Evolutionary conservation across 2,329 filamentous ascomycete genomes (phyloP).

Genomic region (Neurospora crassa): DNA sequence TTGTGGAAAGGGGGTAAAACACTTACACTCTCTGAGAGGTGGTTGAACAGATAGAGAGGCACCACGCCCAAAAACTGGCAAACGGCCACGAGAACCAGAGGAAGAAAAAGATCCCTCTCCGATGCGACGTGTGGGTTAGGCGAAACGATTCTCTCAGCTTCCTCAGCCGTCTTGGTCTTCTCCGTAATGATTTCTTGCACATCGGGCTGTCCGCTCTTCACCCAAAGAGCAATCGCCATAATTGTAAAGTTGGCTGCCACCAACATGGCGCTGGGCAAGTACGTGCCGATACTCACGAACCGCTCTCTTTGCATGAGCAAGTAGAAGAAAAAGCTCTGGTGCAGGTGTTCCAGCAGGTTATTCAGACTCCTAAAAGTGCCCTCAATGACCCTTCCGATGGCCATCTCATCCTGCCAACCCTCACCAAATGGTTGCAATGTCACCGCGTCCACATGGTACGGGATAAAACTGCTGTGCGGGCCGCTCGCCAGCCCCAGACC

Average conservation of each 20-base stretch:
- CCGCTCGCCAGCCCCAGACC: conserved; percentile 82
- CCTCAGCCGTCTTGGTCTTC: conserved; percentile 7
- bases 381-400: conserved; percentile 79
- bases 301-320: conserved; percentile 82
- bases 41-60: conserved; percentile 82
- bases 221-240: conserved; percentile 89
- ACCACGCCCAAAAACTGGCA: conserved; percentile 70
- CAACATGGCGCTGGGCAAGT: conserved; percentile 95
- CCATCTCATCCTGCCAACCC: conserved; percentile 98
- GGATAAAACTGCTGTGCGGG: conserved; percentile 91
- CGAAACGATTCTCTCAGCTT: conserved; percentile 18
- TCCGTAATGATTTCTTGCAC: conserved; percentile 3
- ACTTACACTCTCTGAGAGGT: conserved; percentile 55
- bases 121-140: conserved; percentile 23
- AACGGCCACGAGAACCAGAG: conserved; percentile 61
- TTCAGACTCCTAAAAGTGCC: conserved; percentile 89
- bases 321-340: conserved; percentile 99
- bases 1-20: background rate
- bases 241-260: conserved; percentile 92
- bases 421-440: conserved; percentile 84
- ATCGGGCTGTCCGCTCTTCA: conserved; percentile 60
- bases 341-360: conserved; percentile 90
- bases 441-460: conserved; percentile 94
- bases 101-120: conserved; percentile 61
- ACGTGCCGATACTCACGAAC: conserved; percentile 97